Evolutionary conservation across 1,284 basidiomycete species (phyloP), one percentile per base, ranked within the genome.

Genomic region (Singerocomus inundabilis): DNA sequence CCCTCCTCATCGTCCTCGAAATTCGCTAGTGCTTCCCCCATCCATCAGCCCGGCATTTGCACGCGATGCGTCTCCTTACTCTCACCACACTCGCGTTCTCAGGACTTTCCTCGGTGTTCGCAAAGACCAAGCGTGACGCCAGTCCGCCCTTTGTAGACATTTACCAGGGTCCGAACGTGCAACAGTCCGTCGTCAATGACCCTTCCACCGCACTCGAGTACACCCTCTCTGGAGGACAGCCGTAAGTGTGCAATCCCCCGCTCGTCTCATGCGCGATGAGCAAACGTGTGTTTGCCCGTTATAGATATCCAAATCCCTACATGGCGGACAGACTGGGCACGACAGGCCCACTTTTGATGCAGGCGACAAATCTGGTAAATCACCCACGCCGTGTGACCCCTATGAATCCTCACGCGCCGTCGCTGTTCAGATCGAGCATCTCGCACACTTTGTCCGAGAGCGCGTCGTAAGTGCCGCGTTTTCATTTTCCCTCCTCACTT

Each of bases 391-490:
- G n/a, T n/a, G n/a, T n/a, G n/a, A n/a, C n/a, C n/a, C n/a, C n/a
- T n/a, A n/a, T n/a, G n/a, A n/a, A n/a, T n/a, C n/a, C n/a, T n/a
- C n/a, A n/a, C n/a, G n/a, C n/a, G n/a, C n/a, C n/a, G n/a, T n/a
- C n/a, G n/a, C n/a, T n/a, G n/a, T 44, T 34, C 34, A 58, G 58
- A 72, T 75, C 44, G 75, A 81, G 56, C 63, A 75, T 9, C 68
- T 82, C 32, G 72, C 77, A n/a, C 76, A 81, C 58, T 82, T 82
- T 59, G 76, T 76, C 59, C 73, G 79, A 37, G 81, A 83, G 67
- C 73, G 80, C 41, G 71, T 72, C 30, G 55, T 62, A 44, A 41
- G 55, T 52, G 2, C 7, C 15, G 8, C 30, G 28, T 15, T 16
- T 7, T 4, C n/a, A 7, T n/a, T n/a, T n/a, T n/a, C n/a, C n/a